A percentile compares a stretch with the other conserved stretches of the same genome.
phyloP scores from a whole-genome alignment of 371 early-diverging fungal species.

The Mortierella sp. region DNA sequence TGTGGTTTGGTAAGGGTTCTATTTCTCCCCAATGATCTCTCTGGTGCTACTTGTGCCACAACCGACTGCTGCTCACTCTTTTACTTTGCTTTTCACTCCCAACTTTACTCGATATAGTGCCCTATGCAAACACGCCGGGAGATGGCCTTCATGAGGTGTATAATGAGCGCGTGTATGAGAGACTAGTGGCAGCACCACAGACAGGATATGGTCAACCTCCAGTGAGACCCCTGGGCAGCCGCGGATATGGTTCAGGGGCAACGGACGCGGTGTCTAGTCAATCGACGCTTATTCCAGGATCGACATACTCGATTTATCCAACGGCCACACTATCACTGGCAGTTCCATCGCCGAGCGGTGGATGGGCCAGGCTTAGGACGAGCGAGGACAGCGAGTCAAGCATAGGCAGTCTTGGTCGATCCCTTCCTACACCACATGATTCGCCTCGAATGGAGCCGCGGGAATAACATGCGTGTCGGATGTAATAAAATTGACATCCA shows the following conservation, averaged over 20 bases:
- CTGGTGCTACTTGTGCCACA: too few species aligned
- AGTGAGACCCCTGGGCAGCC: background rate
- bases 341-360: slow-evolving; percentile 5
- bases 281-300: slow-evolving; percentile 19
- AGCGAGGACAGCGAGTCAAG: slow-evolving; percentile 43
- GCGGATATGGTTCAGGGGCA: slow-evolving; percentile 7
- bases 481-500: background rate
- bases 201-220: slow-evolving; percentile 7
- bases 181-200: slow-evolving; percentile 36
- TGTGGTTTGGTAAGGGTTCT: slow-evolving; percentile 58
- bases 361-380: background rate
- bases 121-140: slow-evolving; percentile 60
- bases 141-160: slow-evolving; percentile 67
- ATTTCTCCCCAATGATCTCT: background rate
- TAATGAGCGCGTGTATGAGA: slow-evolving; percentile 58
- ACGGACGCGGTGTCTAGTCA: slow-evolving; percentile 25
- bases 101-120: slow-evolving; percentile 21
- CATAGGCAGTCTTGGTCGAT: slow-evolving; percentile 44
- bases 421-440: slow-evolving; percentile 40
- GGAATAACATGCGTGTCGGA: background rate
- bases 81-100: background rate
- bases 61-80: background rate
- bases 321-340: slow-evolving; percentile 9
- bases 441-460: slow-evolving; percentile 33
- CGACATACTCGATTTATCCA: background rate